Base-by-base conservation (phyloP, 176 grass and related monocot genomes). In the Leersia perrieri region DNA sequence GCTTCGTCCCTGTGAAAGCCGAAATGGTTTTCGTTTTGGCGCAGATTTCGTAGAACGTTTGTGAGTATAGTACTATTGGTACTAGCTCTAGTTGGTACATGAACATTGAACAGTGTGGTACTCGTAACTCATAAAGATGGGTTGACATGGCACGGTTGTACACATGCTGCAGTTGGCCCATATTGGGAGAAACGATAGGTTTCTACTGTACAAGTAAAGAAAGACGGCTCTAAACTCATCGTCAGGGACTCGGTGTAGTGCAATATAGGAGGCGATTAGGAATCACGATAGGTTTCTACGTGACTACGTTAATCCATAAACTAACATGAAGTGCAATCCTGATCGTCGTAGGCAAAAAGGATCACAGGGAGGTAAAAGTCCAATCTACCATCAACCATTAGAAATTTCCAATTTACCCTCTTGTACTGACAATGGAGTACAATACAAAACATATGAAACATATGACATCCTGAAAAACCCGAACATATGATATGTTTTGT, bases 161-260 rank as follows among this genome's bases (percentile, higher is more conserved):
- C 60, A 63, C 60, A 22, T 22, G 45, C 58, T 65, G 35, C 70
- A 49, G 40, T 8, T 11, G 39, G 80, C 64, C 72, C 80, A 64
- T 20, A 23, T 28, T 22, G 20, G 5, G 40, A 14, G 64, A 74
- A 58, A 23, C 53, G 4, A 16, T 65, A 10, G 40, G 22, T 27
- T 4, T 70, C n/a, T 22, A n/a, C 20, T 53, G 49, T 53, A n/a
- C 18, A n/a, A 53, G 49, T 53, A 53, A 53, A 53, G 7, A 22
- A 53, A n/a, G 49, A 58, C 53, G 25, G 1, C n/a, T 23, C 53
- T 23, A 58, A 25, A 23, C 22, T 58, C 20, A n/a, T 58, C n/a
- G 53, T 58, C 53, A 6, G 22, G 53, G 22, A 58, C 63, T 74
- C 9, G 18, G 49, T 5, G 9, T 7, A 22, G 49, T 9, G 49